These are phyloP conservation scores for Eucalyptus albens DNA, from an alignment of 345 rosid species.

Conservation along the genomic window DNA sequence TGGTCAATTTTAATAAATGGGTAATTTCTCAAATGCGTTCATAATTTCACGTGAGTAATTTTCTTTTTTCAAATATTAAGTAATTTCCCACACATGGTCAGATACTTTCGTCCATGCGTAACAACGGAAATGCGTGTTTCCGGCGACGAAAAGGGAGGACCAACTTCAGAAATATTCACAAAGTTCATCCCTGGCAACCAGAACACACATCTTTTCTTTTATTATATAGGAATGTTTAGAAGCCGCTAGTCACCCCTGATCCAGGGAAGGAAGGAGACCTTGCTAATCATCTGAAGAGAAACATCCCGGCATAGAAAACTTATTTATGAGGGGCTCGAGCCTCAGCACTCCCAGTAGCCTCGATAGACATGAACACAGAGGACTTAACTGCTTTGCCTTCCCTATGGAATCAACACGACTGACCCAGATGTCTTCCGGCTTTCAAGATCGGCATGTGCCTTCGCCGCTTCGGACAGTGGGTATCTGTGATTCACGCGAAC, in stretches of 20 bases:
- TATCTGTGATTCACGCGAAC: constrained; percentile 64
- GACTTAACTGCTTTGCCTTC: neutral
- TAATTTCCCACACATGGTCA: neutral
- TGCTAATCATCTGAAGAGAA: neutral
- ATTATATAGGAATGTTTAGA: neutral
- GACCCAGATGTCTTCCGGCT: constrained; percentile 65
- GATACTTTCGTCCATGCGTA: neutral
- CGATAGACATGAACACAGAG: neutral
- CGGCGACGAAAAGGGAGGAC: neutral
- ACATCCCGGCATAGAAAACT: neutral
- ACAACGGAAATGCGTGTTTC: neutral
- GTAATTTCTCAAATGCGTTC: neutral
- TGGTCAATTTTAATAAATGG: neutral
- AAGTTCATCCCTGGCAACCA: neutral
- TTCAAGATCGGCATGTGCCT: constrained; percentile 75
- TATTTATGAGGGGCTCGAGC: neutral
- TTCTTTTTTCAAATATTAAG: neutral
- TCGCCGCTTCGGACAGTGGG: constrained; percentile 58
- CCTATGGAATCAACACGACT: constrained; percentile 58
- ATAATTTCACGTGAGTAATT: neutral
- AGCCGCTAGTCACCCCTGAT: neutral
- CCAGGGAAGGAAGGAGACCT: neutral
- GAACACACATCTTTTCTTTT: neutral
- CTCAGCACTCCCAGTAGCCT: neutral
- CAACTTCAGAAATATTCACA: neutral